Percentiles rank a stretch among this genome's conserved stretches.
These are phyloP conservation scores for Leishmania tropica DNA, from an alignment of 208 protist genomes.

Conservation along the genomic window DNA sequence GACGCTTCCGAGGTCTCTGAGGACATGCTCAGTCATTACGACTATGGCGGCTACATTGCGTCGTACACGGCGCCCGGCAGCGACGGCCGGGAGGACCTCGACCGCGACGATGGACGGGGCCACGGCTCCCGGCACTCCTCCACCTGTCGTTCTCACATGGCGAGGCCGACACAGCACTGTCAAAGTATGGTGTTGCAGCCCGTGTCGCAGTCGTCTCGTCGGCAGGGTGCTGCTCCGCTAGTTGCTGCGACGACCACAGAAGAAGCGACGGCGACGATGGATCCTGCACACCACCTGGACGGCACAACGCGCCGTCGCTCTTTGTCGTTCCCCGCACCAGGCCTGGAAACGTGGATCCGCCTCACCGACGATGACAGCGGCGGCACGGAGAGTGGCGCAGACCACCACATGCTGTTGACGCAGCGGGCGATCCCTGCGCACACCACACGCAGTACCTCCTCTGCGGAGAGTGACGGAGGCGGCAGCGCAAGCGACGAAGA, in stretches of 20 bases:
- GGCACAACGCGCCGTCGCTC: constrained; percentile 5
- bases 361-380: constrained; percentile 19
- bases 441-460: constrained; percentile 6
- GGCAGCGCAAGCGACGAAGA: not conserved
- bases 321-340: constrained; percentile 17
- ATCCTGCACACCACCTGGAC: not conserved
- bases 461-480: not conserved
- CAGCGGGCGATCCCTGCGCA: constrained; percentile 64
- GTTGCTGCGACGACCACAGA: not conserved
- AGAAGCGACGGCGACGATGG: not conserved
- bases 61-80: constrained; percentile 2
- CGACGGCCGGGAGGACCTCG: not conserved
- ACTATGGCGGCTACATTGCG: constrained; percentile 13
- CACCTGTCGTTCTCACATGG: not conserved
- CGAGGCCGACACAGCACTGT: too few relatives aligned
- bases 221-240: not conserved
- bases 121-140: not conserved
- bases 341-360: constrained; percentile 20
- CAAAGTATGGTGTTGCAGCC: not conserved
- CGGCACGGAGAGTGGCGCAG: not conserved
- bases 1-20: not conserved
- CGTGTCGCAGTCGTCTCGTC: not conserved
- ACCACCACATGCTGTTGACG: constrained; percentile 54
- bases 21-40: not conserved
- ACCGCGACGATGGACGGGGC: not conserved